Base-by-base conservation (phyloP, 2,329 filamentous ascomycete species). In the Colletotrichum liaoningense region DNA sequence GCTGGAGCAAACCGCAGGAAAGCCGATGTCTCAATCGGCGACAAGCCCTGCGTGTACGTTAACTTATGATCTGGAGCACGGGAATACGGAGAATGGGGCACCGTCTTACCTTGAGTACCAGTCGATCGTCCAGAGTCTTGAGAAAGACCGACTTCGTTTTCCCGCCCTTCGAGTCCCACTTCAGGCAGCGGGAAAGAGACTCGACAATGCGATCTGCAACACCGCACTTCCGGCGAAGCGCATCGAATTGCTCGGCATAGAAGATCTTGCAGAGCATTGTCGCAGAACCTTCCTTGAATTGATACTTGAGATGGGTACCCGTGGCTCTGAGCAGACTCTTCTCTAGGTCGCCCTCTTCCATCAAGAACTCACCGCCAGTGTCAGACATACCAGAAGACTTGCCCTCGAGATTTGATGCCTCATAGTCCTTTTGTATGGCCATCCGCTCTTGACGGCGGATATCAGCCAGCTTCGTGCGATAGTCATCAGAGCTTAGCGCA, bases 261-360 rank as follows among this genome's bases (percentile, higher is more conserved):
- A 99, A 98, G 59, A 99, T 97, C 83, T 99, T 99, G 86, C 97
- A 98, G 63, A 96, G 93, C 90, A 98, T 97, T 78, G 93, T 94
- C 3, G 97, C 96, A n/a, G 94, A 92, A 0, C 96, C 95, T 80
- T 98, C 95, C 33, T 93, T 93, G 83, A 98, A 99, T 73, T 97
- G 95, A 80, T 98, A 99, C 80, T 97, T 97, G 77, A 98, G 91
- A 82, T 99, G 97, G 1, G 95, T 98, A 49, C 96, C 95, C 0
- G 94, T 97, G 35, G 93, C 90, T 75, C 95, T 91, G 38, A 98
- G 87, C 30, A 99, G 87, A 49, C 95, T 97, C 75, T 93, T 93
- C 82, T 99, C 95, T 11, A 98, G 90, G 63, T 94, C 94, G 2
- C 89, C 88, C 79, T 97, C 93, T 59, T 91, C 86, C 11, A 86